These are phyloP conservation scores for Magnaporthiopsis poae DNA, from an alignment of 2,329 filamentous ascomycete genomes.

Conservation along the genomic window DNA sequence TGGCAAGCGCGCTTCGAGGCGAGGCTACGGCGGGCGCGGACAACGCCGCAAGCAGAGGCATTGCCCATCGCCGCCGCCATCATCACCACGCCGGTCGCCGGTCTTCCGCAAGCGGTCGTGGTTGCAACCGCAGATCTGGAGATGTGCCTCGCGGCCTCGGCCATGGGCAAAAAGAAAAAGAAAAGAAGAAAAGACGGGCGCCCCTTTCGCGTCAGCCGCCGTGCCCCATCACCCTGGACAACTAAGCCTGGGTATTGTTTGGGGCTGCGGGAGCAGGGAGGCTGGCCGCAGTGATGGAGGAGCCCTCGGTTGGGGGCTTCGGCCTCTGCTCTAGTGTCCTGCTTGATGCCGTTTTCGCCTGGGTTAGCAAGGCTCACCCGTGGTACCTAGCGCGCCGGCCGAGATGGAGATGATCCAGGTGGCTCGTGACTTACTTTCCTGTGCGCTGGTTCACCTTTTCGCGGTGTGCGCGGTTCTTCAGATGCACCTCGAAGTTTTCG, in stretches of 20 bases:
- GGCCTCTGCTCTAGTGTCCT: slow-evolving; percentile 1
- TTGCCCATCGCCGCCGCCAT: not conserved
- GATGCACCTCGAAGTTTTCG: slow-evolving; percentile 84
- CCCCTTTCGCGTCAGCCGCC: not conserved
- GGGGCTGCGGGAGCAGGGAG: not conserved
- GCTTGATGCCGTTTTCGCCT: not conserved
- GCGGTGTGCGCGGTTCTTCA: slow-evolving; percentile 74
- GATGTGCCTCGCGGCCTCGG: not conserved
- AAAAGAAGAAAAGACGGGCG: not conserved
- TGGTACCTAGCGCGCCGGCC: no score
- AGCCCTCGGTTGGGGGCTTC: not conserved
- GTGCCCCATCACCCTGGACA: not conserved
- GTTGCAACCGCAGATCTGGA: not conserved
- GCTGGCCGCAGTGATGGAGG: not conserved
- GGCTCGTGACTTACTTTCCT: slow-evolving; percentile 16
- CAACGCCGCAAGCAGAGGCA: not conserved
- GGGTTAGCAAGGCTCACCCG: not conserved
- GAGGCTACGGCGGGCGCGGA: not conserved
- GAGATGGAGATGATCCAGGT: not conserved
- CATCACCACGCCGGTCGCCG: no score
- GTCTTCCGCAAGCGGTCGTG: not conserved
- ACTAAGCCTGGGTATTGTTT: not conserved
- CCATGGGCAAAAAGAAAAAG: no score
- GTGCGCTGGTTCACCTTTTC: slow-evolving; percentile 54
- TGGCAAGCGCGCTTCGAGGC: not conserved